Base-by-base conservation (phyloP, 306 rosid species). In the Ormosia emarginata region DNA sequence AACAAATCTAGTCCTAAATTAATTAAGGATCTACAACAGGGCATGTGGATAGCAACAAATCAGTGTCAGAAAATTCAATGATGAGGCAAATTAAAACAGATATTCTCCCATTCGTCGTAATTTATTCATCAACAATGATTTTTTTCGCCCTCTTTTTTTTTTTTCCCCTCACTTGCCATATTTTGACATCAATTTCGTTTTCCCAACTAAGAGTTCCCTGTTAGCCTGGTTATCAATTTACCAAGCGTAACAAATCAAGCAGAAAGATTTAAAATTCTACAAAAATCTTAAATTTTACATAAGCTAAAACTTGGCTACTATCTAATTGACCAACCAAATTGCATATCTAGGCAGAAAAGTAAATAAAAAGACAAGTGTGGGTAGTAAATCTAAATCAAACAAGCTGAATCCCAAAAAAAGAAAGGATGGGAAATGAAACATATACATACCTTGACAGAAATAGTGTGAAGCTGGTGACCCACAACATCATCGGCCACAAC, bases 371-470 rank as follows among this genome's bases (percentile, higher is more conserved):
- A 46, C 13, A 24, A 41, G 14, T 12, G 12, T 43, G 6, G n/a
- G 11, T 8, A 7, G 67, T 13, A 18, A 79, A 12, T 12, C 55
- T 9, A 63, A 40, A 72, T 62, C n/a, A 8, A 46, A 46, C 1
- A 41, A 43, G 64, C 7, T 50, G 65, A 66, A 66, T 77, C 13
- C 0, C 8, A 24, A 2, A 56, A 50, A 10, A 11, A 41, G 3
- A 5, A 41, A 37, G 47, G 12, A 14, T 14, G 6, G 2, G 34
- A 32, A 72, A 3, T 0, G 8, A 55, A 74, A 64, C 4, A 62
- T 75, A 86, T 90, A 64, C 4, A 62, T 75, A 86, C 92, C 90
- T 63, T 72, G 74, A 10, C 89, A n/a, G 92, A 86, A 67, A 89
- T 18, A 8, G 86, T 84, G 52, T 73, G 82, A 55, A 59, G 78